phyloP scores from a whole-genome alignment of 2,329 filamentous ascomycete genomes.

The Metarhizium brunneum region DNA sequence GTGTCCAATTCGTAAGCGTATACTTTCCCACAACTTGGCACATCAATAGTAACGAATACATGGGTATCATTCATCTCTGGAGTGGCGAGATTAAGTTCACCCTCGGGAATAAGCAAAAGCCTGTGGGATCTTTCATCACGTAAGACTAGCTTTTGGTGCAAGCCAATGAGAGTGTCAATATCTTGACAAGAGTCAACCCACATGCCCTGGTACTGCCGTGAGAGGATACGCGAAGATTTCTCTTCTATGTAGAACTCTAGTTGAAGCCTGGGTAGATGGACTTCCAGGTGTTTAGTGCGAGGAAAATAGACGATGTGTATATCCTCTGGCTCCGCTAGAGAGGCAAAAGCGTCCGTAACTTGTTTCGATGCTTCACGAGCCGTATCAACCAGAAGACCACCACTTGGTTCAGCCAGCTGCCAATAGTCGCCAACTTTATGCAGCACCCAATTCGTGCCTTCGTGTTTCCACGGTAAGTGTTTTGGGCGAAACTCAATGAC shows the following conservation, averaged over 20 bases:
- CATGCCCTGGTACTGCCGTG: slow-evolving; percentile 41
- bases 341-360: background rate
- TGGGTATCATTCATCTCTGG: background rate
- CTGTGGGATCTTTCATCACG: slow-evolving; percentile 14
- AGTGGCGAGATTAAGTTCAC: slow-evolving; percentile 17
- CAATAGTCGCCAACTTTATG: background rate
- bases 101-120: slow-evolving; percentile 28
- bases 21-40: slow-evolving; percentile 2
- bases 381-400: background rate
- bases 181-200: slow-evolving; percentile 34
- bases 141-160: slow-evolving; percentile 40
- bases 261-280: slow-evolving; percentile 36
- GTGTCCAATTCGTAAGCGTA: slow-evolving; percentile 38
- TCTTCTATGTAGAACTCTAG: slow-evolving; percentile 34
- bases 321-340: background rate
- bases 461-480: background rate
- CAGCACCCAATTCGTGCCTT: background rate
- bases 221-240: slow-evolving; percentile 23
- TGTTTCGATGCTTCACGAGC: background rate
- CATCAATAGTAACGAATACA: slow-evolving; percentile 22
- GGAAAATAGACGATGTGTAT: slow-evolving; percentile 2
- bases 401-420: background rate
- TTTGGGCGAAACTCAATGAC: background rate
- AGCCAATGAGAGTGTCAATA: slow-evolving; percentile 38
- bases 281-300: slow-evolving; percentile 14